Evolutionary conservation across 305 asterid species (phyloP), one percentile per base, ranked within the genome.

Genomic region (Andrographis paniculata): DNA sequence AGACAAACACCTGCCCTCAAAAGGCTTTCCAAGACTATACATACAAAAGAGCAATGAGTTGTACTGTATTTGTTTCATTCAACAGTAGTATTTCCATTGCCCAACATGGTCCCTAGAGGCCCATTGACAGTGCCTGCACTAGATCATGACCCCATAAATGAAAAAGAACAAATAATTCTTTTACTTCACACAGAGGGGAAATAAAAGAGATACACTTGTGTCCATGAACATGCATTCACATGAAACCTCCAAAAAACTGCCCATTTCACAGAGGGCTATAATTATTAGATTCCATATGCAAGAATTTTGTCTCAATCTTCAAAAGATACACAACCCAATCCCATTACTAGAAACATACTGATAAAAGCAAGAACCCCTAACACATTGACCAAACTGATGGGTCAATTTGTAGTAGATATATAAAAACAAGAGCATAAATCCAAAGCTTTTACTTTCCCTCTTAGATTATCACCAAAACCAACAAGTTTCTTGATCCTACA

Each of bases 361-460:
- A 12, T 0, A 31, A 31, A 42, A 31, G 17, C 14, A 10, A 20
- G 1, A 20, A 7, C 5, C 14, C 11, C 45, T 59, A 62, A 24
- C 63, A 40, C 22, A 52, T 53, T 72, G 78, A 72, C 74, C 55
- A 35, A 44, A n/a, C 33, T 11, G 37, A 56, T 15, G 39, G 55
- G 74, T 59, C 62, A 27, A 47, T 60, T 46, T 33, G 38, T 61
- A 46, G 24, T 42, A 43, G 45, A 40, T 20, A 55, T 31, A 17
- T 4, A 31, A 56, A 39, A 64, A 64, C 67, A 77, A 56, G 7
- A 52, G 48, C 41, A 59, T 58, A 51, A 54, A 6, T 70, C 78
- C 76, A 79, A 75, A 59, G 47, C 28, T 61, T 49, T 46, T 48
- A 47, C 52, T 42, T 52, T 55, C 48, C 61, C 65, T 6, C 70